These are phyloP conservation scores for Sugiyamaella floridensis DNA, from an alignment of 805 yeast species.

Conservation along the genomic window DNA sequence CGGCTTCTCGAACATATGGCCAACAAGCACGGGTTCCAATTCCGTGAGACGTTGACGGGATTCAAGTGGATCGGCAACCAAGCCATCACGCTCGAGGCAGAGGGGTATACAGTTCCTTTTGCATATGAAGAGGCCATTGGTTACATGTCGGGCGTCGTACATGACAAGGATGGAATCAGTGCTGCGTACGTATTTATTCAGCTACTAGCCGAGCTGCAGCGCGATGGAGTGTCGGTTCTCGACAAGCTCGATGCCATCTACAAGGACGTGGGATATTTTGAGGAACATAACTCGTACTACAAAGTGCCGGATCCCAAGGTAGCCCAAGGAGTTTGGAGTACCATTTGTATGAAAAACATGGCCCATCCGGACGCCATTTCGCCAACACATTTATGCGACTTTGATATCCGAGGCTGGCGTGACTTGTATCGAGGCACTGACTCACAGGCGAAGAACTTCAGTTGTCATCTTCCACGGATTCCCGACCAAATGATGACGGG, in stretches of 20 bases:
- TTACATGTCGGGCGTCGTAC: constrained; percentile 75
- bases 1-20: constrained; percentile 73
- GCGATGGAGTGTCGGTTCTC: constrained; percentile 35
- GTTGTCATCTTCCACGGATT: background rate
- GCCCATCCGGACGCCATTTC: constrained; percentile 15
- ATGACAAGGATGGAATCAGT: constrained; percentile 89
- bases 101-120: constrained; percentile 71
- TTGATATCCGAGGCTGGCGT: constrained; percentile 59
- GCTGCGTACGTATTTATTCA: constrained; percentile 74
- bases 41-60: constrained; percentile 83
- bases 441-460: constrained; percentile 47
- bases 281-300: constrained; percentile 84
- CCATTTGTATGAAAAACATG: background rate
- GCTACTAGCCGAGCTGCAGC: constrained; percentile 48
- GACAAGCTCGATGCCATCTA: constrained; percentile 54
- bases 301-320: constrained; percentile 47
- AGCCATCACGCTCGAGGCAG: constrained; percentile 60
- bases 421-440: constrained; percentile 83
- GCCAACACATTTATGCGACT: constrained; percentile 51
- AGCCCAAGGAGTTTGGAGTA: constrained; percentile 32
- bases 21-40: constrained; percentile 48
- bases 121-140: constrained; percentile 97
- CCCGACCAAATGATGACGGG: constrained; percentile 77
- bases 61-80: constrained; percentile 96
- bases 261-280: constrained; percentile 66